These are phyloP conservation scores for Russula virescens DNA, from an alignment of 768 basidiomycete species.

Conservation along the genomic window DNA sequence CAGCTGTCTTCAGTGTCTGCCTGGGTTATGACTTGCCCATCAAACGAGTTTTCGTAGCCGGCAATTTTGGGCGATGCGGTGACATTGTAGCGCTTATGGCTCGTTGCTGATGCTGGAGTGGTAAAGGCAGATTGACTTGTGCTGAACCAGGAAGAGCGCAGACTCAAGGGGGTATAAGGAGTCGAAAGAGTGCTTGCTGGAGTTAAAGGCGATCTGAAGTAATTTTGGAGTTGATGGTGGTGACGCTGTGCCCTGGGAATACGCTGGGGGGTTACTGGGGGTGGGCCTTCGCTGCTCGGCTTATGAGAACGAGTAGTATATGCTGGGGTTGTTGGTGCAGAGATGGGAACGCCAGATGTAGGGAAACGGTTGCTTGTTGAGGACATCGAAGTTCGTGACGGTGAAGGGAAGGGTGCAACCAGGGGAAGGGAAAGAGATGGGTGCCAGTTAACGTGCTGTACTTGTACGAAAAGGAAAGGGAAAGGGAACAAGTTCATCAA, in stretches of 20 bases:
- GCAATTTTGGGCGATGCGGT: conserved; percentile 42
- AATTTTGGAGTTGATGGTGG: conserved; percentile 33
- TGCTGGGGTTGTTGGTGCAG: conserved; percentile 42
- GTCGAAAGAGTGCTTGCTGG: conserved; percentile 47
- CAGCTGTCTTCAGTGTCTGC: conserved; percentile 64
- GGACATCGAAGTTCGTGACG: conserved; percentile 19
- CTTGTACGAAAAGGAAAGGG: conserved; percentile 16
- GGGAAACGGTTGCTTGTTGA: conserved; percentile 20
- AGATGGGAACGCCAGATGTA: conserved; percentile 32
- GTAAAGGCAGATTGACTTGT: conserved; percentile 48
- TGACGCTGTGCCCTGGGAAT: conserved; percentile 38
- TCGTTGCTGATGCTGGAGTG: conserved; percentile 49
- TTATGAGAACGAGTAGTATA: conserved; percentile 35
- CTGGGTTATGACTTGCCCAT: conserved; percentile 37
- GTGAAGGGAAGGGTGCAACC: conserved; percentile 17
- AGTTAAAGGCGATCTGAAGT: conserved; percentile 52
- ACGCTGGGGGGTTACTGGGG: conserved; percentile 64
- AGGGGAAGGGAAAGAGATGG: conserved; percentile 13
- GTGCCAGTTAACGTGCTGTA: conserved; percentile 22
- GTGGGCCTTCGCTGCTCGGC: conserved; percentile 27
- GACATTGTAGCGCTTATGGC: conserved; percentile 39
- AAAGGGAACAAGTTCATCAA: conserved; percentile 9
- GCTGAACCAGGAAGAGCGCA: conserved; percentile 51
- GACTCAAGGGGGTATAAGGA: conserved; percentile 65
- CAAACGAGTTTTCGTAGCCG: conserved; percentile 29